Evolutionary conservation across 2,329 filamentous ascomycete species (phyloP), one percentile per base, ranked within the genome.

Genomic region (Beauveria asiatica): DNA sequence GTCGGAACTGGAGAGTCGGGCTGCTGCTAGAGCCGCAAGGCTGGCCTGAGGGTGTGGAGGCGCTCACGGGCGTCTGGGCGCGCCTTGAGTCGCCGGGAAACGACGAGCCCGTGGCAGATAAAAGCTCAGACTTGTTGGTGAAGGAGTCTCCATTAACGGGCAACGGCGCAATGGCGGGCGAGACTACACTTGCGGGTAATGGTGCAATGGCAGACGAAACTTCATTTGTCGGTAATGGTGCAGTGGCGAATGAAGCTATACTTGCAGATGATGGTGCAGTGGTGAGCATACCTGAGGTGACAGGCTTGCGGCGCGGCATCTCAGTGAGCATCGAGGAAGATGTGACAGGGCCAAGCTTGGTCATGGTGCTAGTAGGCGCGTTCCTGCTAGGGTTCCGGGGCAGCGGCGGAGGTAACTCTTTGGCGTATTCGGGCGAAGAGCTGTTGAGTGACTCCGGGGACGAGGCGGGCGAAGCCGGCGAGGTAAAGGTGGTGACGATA

Each of bases 401-500:
- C 16, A 59, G 42, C 4, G 52, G 23, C 33, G 57, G 48, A 3
- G 66, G 61, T 4, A 63, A 60, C 1, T 65, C 63, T 37, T 66
- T 65, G 17, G 68, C 19, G 16, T 45, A 9, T 16, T 25, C 42
- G 4, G 27, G 39, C 1, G 45, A 59, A n/a, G 64, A 62, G 30
- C 64, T 62, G 21, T 63, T 58, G 10, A 65, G 67, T 11, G 74
- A 71, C 45, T 76, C 75, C 2, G 76, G 73, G 3, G 78, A 79
- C 3, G 76, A 73, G 11, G 74, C 75, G 7, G 78, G 78, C 8
- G 78, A 80, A 2, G 74, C 68, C 5, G 78, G 78, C 2, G 77
- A 77, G 25, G 74, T 68, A 51, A 75, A 68, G 3, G 68, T 69
- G 27, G 75, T 71, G 44, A 73, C 61, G 8, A 70, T 66, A 3